These are phyloP conservation scores for Paspalum vaginatum DNA, from an alignment of 176 grass and related monocot species.

Conservation along the genomic window DNA sequence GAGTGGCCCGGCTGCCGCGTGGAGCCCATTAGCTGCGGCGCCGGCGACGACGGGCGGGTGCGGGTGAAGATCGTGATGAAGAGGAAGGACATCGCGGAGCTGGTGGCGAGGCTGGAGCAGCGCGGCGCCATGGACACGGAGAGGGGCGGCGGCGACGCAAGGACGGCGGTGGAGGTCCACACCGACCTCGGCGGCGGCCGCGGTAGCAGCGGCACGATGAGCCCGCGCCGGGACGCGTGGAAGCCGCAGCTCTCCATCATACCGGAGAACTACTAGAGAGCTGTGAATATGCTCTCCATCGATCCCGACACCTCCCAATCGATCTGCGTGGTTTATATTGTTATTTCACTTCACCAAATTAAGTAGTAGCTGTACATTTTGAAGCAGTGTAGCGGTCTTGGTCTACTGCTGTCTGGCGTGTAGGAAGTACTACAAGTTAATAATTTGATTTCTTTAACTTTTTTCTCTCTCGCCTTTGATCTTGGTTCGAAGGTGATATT, in stretches of 20 bases:
- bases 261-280: slow-evolving; percentile 32
- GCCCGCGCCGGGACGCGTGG: slow-evolving; percentile 46
- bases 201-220: not conserved
- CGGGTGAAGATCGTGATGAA: slow-evolving; percentile 62
- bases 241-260: slow-evolving; percentile 45
- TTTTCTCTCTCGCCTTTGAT: not conserved
- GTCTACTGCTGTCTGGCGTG: not conserved
- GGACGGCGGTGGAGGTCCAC: slow-evolving; percentile 21
- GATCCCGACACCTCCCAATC: not conserved
- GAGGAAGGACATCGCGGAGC: slow-evolving; percentile 52
- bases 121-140: not conserved
- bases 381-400: not conserved
- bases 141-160: not conserved
- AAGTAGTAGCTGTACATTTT: slow-evolving; percentile 9
- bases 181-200: not conserved
- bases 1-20: slow-evolving; percentile 27
- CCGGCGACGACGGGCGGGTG: not conserved
- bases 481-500: not conserved
- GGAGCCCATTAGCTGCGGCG: not conserved
- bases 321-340: not conserved
- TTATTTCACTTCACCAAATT: not conserved
- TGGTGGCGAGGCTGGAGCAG: slow-evolving; percentile 47
- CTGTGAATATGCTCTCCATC: not conserved
- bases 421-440: not conserved
- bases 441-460: not conserved